Evolutionary conservation across 2,329 filamentous ascomycete genomes (phyloP), one percentile per base, ranked within the genome.

Genomic region (Aspergillus neoniger): DNA sequence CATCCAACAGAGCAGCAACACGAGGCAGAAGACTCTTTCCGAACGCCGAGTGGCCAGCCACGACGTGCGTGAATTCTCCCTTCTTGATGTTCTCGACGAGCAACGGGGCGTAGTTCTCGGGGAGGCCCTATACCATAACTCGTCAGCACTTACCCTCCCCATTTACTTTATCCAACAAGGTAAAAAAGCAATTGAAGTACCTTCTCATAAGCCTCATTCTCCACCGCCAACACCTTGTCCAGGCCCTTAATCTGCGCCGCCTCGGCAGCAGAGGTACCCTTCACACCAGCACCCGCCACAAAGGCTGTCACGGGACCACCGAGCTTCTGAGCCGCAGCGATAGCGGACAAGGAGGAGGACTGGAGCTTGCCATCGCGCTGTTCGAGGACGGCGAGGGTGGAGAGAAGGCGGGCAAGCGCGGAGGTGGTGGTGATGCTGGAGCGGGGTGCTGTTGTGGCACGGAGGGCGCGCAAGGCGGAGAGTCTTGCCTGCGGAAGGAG

Each of bases 31-130:
- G 78, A 77, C 90, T 96, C 86, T 99, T 99, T 72, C 95, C 95
- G 79, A 99, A 99, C 1, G 95, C 92, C 23, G 93, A 95, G 81
- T 98, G 92, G 58, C 91, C 89, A 41, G 90, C 91, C 70, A 99
- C 85, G 65, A 99, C 86, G 74, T 99, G 95, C 63, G 93, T 96
- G 77, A 92, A 98, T 62, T 89, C 91, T 62, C 91, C 93, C 76
- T 95, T 95, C 81, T 96, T 96, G 79, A 98, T 94, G 78, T 98
- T 99, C 77, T 98, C 94, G 55, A 92, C 90, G 43, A 99, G 83
- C 50, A 99, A 83, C 58, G 92, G 91, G n/a, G 94, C 95, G 74
- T 86, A 98, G 82, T 91, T 97, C 81, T 99, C 95, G 55, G 95
- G 88, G 2, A 99, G 85, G 53, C 92, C 92, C 91, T 92, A 66